Conservation (phyloP, 192 early-diverging fungal species). For the Coemansia sp. region DNA sequence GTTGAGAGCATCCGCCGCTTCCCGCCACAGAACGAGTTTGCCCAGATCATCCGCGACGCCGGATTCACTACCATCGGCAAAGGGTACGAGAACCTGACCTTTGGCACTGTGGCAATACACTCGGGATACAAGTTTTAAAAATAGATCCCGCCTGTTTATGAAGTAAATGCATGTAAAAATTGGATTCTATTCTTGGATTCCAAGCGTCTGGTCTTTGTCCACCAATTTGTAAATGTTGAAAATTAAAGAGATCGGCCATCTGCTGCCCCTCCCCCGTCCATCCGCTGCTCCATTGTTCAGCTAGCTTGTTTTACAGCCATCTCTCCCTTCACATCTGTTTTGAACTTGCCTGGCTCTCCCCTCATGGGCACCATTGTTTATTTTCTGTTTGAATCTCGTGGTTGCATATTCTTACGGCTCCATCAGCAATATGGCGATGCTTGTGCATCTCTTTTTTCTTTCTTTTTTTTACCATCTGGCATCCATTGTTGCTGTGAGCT, state of each 20-base stretch:
- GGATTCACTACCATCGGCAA: slow-evolving; percentile 88
- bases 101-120: slow-evolving; percentile 97
- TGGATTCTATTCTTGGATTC: background rate
- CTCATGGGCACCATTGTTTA: too few relatives aligned
- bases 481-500: background rate
- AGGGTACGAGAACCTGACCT: slow-evolving; percentile 93
- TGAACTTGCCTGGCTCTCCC: too few relatives aligned
- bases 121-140: slow-evolving; percentile 2
- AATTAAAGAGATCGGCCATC: too few relatives aligned
- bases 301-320: too few relatives aligned
- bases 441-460: background rate
- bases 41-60: slow-evolving; percentile 82
- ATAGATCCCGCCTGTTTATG: background rate
- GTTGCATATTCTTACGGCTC: too few relatives aligned
- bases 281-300: background rate
- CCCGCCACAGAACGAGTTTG: slow-evolving; percentile 86
- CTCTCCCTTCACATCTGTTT: too few relatives aligned
- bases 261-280: too few relatives aligned
- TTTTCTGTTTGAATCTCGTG: too few relatives aligned
- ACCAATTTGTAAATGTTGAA: too few relatives aligned
- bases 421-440: too few relatives aligned
- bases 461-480: too few relatives aligned
- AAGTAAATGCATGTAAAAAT: background rate
- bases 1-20: slow-evolving; percentile 97
- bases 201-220: too few relatives aligned